These are phyloP conservation scores for Diaporthe citri DNA, from an alignment of 2,329 filamentous ascomycete species.

Conservation along the genomic window DNA sequence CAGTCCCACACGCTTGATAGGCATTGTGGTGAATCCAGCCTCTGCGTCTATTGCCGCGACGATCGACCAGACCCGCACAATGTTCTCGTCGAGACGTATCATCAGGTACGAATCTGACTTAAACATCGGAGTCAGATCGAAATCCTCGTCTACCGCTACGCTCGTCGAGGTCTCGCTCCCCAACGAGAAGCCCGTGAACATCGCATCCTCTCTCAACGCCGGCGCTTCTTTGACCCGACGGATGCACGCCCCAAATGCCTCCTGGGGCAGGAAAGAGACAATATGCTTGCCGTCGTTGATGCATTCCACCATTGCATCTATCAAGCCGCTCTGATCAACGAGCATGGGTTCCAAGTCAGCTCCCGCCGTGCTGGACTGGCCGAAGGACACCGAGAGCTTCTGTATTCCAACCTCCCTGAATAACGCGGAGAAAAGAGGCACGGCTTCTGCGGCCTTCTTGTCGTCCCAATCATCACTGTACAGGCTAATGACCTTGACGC, in stretches of 20 bases:
- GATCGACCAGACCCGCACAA: background rate
- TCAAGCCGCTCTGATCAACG: background rate
- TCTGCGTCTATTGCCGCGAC: background rate
- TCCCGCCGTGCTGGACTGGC: too few relatives aligned
- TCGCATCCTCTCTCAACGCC: background rate
- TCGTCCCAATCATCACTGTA: background rate
- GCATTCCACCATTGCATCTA: background rate
- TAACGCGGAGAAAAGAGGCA: background rate
- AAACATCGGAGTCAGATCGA: too few relatives aligned
- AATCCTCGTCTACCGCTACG: too few relatives aligned
- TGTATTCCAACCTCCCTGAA: background rate
- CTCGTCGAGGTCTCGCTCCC: too few relatives aligned
- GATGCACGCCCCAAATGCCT: background rate
- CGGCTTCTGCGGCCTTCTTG: background rate
- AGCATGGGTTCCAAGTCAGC: background rate
- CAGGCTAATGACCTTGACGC: background rate
- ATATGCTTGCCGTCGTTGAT: background rate
- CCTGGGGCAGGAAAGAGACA: background rate
- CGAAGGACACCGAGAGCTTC: background rate
- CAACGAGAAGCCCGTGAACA: background rate
- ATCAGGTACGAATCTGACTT: too few relatives aligned
- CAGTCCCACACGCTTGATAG: background rate
- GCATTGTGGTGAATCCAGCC: background rate
- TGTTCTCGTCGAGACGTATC: too few relatives aligned
- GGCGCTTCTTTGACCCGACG: background rate